Conservation (phyloP, 75 land plant species). For the Pseudotsuga menziesii region DNA sequence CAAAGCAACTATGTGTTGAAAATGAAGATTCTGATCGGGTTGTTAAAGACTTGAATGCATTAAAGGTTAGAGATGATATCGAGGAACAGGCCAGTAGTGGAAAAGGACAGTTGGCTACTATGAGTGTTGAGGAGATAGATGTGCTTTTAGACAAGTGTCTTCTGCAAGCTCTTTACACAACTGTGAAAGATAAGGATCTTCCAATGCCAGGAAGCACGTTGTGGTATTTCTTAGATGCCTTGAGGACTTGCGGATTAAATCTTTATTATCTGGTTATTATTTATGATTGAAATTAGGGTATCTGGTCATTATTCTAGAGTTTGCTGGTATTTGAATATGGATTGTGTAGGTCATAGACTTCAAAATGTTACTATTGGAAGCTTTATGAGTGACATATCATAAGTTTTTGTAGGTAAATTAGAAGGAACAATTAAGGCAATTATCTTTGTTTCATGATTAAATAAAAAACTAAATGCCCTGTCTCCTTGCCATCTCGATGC, state of each 20-base stretch:
- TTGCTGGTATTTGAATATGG: neutral
- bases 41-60: constrained; percentile 11
- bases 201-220: constrained; percentile 88
- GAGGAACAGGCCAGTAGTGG: constrained; percentile 24
- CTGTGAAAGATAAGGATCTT: constrained; percentile 84
- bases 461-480: too few relatives aligned
- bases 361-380: neutral
- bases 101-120: constrained; percentile 18
- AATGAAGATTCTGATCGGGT: constrained; percentile 15
- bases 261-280: neutral
- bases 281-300: too few relatives aligned
- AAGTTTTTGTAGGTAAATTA: too few relatives aligned
- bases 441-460: too few relatives aligned
- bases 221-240: constrained; percentile 41
- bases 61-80: constrained; percentile 28
- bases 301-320: neutral
- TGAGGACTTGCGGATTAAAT: neutral
- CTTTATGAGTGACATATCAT: too few relatives aligned
- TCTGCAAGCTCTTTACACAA: constrained; percentile 77
- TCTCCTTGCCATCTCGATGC: too few relatives aligned
- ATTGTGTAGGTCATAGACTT: neutral
- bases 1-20: constrained; percentile 1
- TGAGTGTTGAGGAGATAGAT: constrained; percentile 62
- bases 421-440: too few relatives aligned
- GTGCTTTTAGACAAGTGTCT: constrained; percentile 67